These are phyloP conservation scores for Holtermanniella nyarrowii DNA, from an alignment of 768 basidiomycete species.

Conservation along the genomic window DNA sequence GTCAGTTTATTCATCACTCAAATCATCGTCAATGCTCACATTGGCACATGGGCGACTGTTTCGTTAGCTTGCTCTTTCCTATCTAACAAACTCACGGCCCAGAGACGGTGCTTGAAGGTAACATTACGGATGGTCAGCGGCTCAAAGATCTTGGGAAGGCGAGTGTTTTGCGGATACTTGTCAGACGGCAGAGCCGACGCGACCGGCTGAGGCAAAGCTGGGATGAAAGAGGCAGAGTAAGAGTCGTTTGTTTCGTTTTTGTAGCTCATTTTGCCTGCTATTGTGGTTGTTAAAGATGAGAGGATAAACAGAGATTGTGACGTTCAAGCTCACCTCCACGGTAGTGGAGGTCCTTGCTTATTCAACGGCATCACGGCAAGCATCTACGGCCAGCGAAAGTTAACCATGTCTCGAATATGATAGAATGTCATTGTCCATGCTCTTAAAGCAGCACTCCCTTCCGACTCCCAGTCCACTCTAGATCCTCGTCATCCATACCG, in stretches of 20 bases:
- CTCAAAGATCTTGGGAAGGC: conserved; percentile 54
- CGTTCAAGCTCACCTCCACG: too few relatives aligned
- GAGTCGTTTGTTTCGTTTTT: conserved; percentile 10
- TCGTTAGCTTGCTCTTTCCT: neutral
- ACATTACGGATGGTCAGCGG: conserved; percentile 54
- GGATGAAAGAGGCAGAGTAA: conserved; percentile 27
- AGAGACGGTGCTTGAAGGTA: conserved; percentile 66
- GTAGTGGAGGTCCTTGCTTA: too few relatives aligned
- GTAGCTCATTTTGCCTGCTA: too few relatives aligned
- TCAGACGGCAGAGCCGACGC: conserved; percentile 34
- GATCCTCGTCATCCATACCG: neutral
- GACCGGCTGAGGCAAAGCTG: conserved; percentile 26
- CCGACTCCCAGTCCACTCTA: neutral
- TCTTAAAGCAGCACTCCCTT: neutral
- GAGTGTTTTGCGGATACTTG: conserved; percentile 47
- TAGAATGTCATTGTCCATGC: too few relatives aligned
- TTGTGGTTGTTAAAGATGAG: too few relatives aligned
- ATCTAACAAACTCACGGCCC: conserved; percentile 46
- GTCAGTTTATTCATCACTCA: neutral
- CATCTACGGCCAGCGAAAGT: too few relatives aligned
- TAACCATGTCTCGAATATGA: too few relatives aligned
- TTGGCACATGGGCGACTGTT: conserved; percentile 68
- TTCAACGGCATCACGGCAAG: too few relatives aligned
- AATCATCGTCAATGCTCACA: conserved; percentile 37
- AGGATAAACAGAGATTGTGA: too few relatives aligned